A percentile compares a stretch with the other conserved stretches of the same genome.
Evolutionary conservation across 768 basidiomycete genomes (phyloP).

Genomic region (Goffeauzyma gilvescens): DNA sequence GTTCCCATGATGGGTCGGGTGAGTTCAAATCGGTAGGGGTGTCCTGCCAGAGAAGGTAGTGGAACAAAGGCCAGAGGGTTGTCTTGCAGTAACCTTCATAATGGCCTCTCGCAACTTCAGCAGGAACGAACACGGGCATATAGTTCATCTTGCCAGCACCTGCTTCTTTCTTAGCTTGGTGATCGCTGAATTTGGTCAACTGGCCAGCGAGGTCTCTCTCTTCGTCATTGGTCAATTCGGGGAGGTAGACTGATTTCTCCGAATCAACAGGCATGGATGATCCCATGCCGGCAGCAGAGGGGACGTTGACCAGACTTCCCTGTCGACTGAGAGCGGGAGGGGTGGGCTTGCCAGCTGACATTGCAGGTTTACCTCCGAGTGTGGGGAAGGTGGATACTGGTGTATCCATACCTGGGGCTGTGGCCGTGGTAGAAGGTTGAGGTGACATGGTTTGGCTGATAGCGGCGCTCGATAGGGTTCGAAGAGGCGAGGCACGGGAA

Average conservation of each 20-base stretch:
- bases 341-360: slow-evolving; percentile 3
- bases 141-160: slow-evolving; percentile 42
- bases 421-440: slow-evolving; percentile 2
- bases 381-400: not conserved
- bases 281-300: slow-evolving; percentile 7
- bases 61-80: slow-evolving; percentile 97
- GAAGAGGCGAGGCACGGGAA: not conserved
- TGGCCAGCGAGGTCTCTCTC: slow-evolving; percentile 48
- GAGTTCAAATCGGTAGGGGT: slow-evolving; percentile 65
- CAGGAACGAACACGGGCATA: slow-evolving; percentile 50
- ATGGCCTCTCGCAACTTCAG: slow-evolving; percentile 65
- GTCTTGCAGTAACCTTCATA: slow-evolving; percentile 97
- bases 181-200: slow-evolving; percentile 41
- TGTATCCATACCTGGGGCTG: slow-evolving; percentile 7
- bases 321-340: not conserved
- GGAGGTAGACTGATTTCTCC: slow-evolving; percentile 20
- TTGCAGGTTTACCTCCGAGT: not conserved
- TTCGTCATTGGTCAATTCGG: slow-evolving; percentile 43
- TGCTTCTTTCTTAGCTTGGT: slow-evolving; percentile 36
- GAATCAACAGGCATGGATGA: slow-evolving; percentile 12
- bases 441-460: slow-evolving; percentile 1
- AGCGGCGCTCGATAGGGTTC: too few species aligned
- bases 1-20: slow-evolving; percentile 52
- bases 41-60: slow-evolving; percentile 96
- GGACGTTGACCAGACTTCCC: not conserved